Evolutionary conservation across 495 filamentous ascomycete species (phyloP).

Genomic region (Aspergillus biplanus): DNA sequence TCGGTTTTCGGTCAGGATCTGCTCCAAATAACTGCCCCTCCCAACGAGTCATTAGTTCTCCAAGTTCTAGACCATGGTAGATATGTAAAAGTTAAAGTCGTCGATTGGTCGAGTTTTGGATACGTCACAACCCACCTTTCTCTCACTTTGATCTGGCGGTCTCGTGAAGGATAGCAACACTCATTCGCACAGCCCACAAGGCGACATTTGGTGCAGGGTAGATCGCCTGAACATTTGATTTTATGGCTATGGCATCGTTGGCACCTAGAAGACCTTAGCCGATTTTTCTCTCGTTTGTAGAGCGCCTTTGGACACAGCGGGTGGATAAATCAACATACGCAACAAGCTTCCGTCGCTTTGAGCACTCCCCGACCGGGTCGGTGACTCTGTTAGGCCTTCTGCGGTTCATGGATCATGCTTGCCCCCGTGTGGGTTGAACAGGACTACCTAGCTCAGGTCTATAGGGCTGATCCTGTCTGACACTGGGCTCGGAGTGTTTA

Average conservation of each 20-base stretch:
- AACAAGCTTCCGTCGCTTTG: conserved; percentile 43
- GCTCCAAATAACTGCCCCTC: conserved; percentile 38
- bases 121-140: conserved; percentile 37
- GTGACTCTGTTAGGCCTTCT: conserved; percentile 12
- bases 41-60: background rate
- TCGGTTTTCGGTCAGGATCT: conserved; percentile 42
- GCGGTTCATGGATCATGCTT: conserved; percentile 24
- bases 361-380: conserved; percentile 18
- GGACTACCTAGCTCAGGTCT: background rate
- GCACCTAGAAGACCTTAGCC: conserved; percentile 31
- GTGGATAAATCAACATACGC: conserved; percentile 32
- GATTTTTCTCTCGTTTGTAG: too few relatives aligned
- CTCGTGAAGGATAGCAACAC: conserved; percentile 43
- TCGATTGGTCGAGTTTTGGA: too few relatives aligned
- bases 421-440: background rate
- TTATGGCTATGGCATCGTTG: conserved; percentile 51
- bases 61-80: background rate
- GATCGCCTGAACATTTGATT: conserved; percentile 50
- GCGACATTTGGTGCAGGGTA: conserved; percentile 45
- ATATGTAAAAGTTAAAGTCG: too few relatives aligned
- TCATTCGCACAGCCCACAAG: conserved; percentile 42
- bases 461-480: background rate
- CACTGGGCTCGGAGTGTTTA: background rate
- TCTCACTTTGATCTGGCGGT: conserved; percentile 50
- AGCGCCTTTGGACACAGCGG: too few relatives aligned